phyloP scores from a whole-genome alignment of 441 rosid genomes.

The Raphanus hybrid region DNA sequence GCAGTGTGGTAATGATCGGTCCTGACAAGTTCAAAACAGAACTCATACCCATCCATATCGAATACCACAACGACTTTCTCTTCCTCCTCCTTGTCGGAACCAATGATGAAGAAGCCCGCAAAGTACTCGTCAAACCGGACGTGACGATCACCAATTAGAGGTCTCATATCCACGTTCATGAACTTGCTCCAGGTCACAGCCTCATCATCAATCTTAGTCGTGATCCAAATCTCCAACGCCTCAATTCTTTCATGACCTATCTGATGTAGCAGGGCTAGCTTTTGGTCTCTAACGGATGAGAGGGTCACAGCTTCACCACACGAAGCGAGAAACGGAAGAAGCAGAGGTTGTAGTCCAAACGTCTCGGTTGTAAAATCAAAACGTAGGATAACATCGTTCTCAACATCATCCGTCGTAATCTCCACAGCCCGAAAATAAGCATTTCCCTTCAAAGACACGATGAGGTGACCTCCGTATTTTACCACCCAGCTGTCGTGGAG shows the following conservation, averaged over 20 bases:
- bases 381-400: not conserved
- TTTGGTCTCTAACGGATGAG: not conserved
- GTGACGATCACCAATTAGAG: not conserved
- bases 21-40: not conserved
- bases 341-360: not conserved
- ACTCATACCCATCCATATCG: not conserved
- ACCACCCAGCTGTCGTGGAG: not conserved
- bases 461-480: not conserved
- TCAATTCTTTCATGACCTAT: not conserved
- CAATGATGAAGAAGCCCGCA: not conserved
- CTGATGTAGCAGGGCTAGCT: not conserved
- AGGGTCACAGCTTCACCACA: not conserved
- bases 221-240: not conserved
- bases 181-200: not conserved
- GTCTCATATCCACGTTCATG: not conserved
- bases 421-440: not conserved
- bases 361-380: not conserved
- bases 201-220: not conserved
- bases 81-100: not conserved
- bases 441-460: not conserved
- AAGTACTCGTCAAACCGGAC: not conserved
- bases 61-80: not conserved
- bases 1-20: not conserved
- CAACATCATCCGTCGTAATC: not conserved
- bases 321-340: not conserved